Percentiles rank a stretch among this genome's conserved stretches.
Evolutionary conservation across 495 filamentous ascomycete genomes (phyloP).

Genomic region (Annulohypoxylon bovei): DNA sequence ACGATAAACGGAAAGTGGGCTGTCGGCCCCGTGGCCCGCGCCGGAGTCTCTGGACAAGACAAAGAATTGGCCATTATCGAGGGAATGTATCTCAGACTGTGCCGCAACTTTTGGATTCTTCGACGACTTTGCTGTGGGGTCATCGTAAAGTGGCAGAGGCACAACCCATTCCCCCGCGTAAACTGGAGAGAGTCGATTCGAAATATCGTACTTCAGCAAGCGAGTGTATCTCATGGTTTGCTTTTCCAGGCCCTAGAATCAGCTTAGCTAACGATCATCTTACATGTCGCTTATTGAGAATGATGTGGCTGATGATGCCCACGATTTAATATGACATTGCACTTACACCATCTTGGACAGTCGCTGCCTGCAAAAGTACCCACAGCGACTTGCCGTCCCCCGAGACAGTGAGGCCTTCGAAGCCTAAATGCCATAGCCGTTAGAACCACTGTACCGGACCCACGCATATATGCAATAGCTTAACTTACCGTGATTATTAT

Average conservation of each 20-base stretch:
- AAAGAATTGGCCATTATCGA: slow-evolving; percentile 73
- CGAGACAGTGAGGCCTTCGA: slow-evolving; percentile 76
- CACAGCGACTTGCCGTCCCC: slow-evolving; percentile 73
- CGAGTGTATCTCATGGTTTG: slow-evolving; percentile 64
- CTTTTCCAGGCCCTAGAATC: slow-evolving; percentile 52
- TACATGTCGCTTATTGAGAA: neutral
- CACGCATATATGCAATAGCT: neutral
- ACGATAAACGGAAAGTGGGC: slow-evolving; percentile 69
- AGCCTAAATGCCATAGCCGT: slow-evolving; percentile 41
- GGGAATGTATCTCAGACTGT: slow-evolving; percentile 75
- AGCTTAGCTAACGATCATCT: slow-evolving; percentile 12
- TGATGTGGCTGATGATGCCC: neutral
- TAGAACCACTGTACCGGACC: neutral
- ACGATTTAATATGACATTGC: neutral
- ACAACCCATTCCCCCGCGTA: slow-evolving; percentile 76
- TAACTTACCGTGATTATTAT: slow-evolving; percentile 73
- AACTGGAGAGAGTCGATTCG: slow-evolving; percentile 38
- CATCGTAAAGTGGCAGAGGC: slow-evolving; percentile 66
- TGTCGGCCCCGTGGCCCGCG: slow-evolving; percentile 66
- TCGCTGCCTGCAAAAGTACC: slow-evolving; percentile 73
- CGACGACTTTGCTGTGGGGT: slow-evolving; percentile 48
- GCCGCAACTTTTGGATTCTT: slow-evolving; percentile 64
- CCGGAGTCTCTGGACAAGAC: slow-evolving; percentile 73
- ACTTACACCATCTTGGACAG: slow-evolving; percentile 72
- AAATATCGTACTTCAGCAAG: slow-evolving; percentile 71